Base-by-base conservation (phyloP, 192 early-diverging fungal species). In the Podila epicladia region DNA sequence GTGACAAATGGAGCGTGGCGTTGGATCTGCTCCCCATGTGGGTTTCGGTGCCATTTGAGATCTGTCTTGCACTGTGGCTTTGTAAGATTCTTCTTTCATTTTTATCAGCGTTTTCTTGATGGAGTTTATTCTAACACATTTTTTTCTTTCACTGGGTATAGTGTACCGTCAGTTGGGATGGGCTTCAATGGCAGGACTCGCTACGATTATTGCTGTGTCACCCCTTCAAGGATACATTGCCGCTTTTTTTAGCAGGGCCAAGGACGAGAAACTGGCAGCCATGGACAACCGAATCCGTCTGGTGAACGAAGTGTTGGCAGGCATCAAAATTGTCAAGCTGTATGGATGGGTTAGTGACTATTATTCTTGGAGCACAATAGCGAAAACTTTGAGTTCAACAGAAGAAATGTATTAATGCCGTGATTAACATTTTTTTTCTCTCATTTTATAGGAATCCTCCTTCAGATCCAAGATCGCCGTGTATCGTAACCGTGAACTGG, bases 271-370 rank as follows among this genome's bases (percentile, higher is more conserved):
- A 50, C 45, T 69, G 55, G 45, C 49, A 15, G 31, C 28, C 7
- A 69, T 69, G 67, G 67, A 69, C 50, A 50, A 49, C 13, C 58
- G 67, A n/a, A 22, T 69, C 4, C 41, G 67, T 5, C 37, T 69
- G 32, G 48, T 69, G 57, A 69, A 28, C 29, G 67, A 69, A 45
- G 50, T 69, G 15, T 48, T 69, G 38, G 49, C 67, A 9, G 50
- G 50, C 33, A 69, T 69, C 58, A 69, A 69, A 22, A 69, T 69
- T 45, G 67, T 69, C 28, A 69, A 69, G 57, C 67, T 69, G 15
- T 69, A 69, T 3, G 67, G 67, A 5, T 69, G 58, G 59, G 67
- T 66, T 55, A 11, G 32, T 41, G 29, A 17, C 11, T 51, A 9
- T 32, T 35, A 2, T 55, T 20, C 17, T 49, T 5, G 24, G 11